Conservation (phyloP, 2,329 filamentous ascomycete species). For the Hortaea sp. region DNA sequence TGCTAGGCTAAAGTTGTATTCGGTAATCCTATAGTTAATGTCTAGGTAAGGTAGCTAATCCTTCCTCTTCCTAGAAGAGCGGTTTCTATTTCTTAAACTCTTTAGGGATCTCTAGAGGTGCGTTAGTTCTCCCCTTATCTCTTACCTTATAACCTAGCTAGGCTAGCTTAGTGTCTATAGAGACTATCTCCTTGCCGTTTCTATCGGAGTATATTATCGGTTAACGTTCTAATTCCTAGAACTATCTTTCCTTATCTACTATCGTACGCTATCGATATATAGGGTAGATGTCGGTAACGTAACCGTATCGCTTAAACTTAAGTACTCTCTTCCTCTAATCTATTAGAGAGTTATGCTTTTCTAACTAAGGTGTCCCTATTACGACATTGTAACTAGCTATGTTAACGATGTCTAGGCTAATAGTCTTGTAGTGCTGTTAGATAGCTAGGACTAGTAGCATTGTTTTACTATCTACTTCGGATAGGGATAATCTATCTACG, state of each 20-base stretch:
- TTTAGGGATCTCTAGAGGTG: constrained; percentile 2
- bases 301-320: constrained; percentile 6
- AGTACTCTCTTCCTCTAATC: constrained; percentile 8
- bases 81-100: constrained; percentile 8
- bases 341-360: constrained; percentile 6
- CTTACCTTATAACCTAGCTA: constrained; percentile 2
- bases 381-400: constrained; percentile 9
- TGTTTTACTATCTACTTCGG: constrained; percentile 6
- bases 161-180: not conserved
- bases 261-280: constrained; percentile 2
- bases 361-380: constrained; percentile 10
- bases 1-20: constrained; percentile 6
- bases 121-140: not conserved
- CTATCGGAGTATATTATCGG: not conserved
- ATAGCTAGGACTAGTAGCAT: constrained; percentile 5
- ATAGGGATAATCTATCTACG: constrained; percentile 6
- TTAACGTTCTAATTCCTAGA: not conserved
- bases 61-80: constrained; percentile 11
- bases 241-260: constrained; percentile 8
- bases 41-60: constrained; percentile 7
- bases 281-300: constrained; percentile 3
- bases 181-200: not conserved
- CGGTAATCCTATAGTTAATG: constrained; percentile 7
- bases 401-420: constrained; percentile 6
- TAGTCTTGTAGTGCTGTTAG: constrained; percentile 7